Evolutionary conservation across 352 stramenopile species (phyloP).

Genomic region (Phytopythium delawarense): DNA sequence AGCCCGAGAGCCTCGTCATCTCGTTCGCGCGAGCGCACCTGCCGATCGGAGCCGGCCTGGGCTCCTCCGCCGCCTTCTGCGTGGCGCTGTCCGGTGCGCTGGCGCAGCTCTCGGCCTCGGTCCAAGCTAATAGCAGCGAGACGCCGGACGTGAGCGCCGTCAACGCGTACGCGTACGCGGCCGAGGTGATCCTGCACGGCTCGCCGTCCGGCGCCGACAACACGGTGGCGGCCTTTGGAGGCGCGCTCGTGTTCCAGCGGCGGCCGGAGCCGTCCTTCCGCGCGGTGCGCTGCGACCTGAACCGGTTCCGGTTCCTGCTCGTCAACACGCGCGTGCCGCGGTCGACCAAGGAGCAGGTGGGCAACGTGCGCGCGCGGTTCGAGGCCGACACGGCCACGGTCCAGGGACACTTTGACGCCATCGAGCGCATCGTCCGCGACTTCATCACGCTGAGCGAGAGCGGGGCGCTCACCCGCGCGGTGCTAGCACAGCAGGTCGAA

Average conservation of each 20-base stretch:
- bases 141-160: conserved; percentile 39
- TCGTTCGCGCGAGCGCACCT: conserved; percentile 47
- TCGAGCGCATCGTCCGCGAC: conserved; percentile 65
- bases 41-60: conserved; percentile 87
- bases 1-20: conserved; percentile 32
- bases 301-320: conserved; percentile 81
- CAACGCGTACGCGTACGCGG: conserved; percentile 85
- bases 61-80: conserved; percentile 88
- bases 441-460: conserved; percentile 48
- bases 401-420: conserved; percentile 66
- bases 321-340: conserved; percentile 90
- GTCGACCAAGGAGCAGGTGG: conserved; percentile 84
- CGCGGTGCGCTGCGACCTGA: conserved; percentile 43
- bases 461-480: conserved; percentile 32
- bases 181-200: conserved; percentile 89
- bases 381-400: conserved; percentile 40
- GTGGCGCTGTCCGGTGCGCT: conserved; percentile 77
- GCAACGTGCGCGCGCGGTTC: conserved; percentile 60
- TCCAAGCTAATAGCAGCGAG: not conserved
- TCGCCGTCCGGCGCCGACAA: conserved; percentile 91
- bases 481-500: conserved; percentile 45
- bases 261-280: conserved; percentile 37
- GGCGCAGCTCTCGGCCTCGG: conserved; percentile 20
- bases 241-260: conserved; percentile 80
- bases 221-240: conserved; percentile 86